These are phyloP conservation scores for Quercus ilex DNA, from an alignment of 306 rosid species.

Conservation along the genomic window DNA sequence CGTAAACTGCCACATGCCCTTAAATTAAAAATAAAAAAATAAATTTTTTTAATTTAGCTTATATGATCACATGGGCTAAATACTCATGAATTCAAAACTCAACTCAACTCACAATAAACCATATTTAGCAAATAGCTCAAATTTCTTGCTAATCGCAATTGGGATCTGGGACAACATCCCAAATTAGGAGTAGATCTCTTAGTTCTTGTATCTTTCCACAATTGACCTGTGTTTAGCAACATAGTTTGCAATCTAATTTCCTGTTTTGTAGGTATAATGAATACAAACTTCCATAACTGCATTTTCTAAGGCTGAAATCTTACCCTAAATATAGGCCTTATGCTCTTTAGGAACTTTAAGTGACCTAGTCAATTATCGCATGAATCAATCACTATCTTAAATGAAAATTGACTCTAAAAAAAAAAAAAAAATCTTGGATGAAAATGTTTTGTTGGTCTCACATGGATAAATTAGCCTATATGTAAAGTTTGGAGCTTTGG, in stretches of 20 bases:
- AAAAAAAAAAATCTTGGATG: background rate
- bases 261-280: background rate
- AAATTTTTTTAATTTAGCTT: too few species aligned
- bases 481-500: background rate
- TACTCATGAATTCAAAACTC: too few species aligned
- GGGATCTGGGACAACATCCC: background rate
- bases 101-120: background rate
- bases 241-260: background rate
- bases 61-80: too few species aligned
- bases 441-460: background rate
- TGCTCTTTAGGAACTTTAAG: background rate
- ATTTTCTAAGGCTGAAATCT: background rate
- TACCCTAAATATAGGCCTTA: background rate
- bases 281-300: background rate
- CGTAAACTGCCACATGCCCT: too few species aligned
- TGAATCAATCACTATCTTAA: background rate
- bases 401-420: background rate
- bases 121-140: slow-evolving; percentile 1
- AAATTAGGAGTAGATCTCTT: background rate
- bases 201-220: background rate
- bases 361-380: background rate
- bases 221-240: background rate
- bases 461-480: background rate
- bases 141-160: slow-evolving; percentile 4
- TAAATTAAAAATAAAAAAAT: too few species aligned